Evolutionary conservation across 768 basidiomycete species (phyloP), one percentile per base, ranked within the genome.

Genomic region (Agrocybe praecox): DNA sequence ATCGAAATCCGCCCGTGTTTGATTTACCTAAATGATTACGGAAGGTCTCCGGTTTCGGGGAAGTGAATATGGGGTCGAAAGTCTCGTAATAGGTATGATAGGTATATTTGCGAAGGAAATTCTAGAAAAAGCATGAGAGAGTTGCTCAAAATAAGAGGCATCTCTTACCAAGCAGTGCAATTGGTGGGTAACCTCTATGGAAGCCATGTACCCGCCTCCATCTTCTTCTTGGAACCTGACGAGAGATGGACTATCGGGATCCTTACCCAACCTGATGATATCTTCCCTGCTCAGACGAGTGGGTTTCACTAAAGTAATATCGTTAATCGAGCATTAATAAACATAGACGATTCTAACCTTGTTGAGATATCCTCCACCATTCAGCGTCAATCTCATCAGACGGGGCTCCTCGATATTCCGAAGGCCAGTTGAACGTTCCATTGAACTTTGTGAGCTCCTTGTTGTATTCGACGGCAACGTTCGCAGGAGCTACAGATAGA

Each of bases 331-430:
- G n/a, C n/a, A n/a, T n/a, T n/a, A n/a, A n/a, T n/a, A n/a, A n/a
- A n/a, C n/a, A n/a, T n/a, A n/a, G n/a, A n/a, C n/a, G n/a, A n/a
- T n/a, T n/a, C 29, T n/a, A 11, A 55, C 60, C 53, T 21, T 46
- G 53, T 10, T 32, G 26, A 6, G 60, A 61, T 22, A 61, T 49
- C 6, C 43, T 55, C 18, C 43, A 14, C 60, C 60, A 61, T 22
- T 56, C 56, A 1, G 23, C 53, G 33, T 61, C 60, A 14, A 58
- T 12, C 24, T 55, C 49, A 11, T 33, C 49, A 2, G 49, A 53
- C 6, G 60, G 60, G 7, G 29, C 15, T 5, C 56, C 60, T 0
- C 60, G 56, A 43, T 61, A 61, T 6, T 52, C 44, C 7, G 60
- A 61, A 8, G 53, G 43, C 22, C 17, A 33, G 18, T 55, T 49